Evolutionary conservation across 2,329 filamentous ascomycete genomes (phyloP).

Genomic region (Talaromyces albobiverticillius): DNA sequence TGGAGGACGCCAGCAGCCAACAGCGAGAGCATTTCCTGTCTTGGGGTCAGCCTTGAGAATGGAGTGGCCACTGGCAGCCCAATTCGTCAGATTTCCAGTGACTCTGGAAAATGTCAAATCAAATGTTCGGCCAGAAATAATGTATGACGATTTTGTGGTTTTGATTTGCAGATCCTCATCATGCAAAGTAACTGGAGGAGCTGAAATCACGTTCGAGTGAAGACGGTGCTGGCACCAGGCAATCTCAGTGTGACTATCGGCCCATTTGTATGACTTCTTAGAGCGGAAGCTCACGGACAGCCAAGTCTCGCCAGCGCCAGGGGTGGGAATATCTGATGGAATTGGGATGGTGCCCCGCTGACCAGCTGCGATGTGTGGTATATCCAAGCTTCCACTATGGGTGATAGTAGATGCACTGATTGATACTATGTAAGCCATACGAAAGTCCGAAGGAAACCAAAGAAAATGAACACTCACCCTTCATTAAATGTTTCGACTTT

Average conservation of each 20-base stretch:
- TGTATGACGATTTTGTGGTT: slow-evolving; percentile 14
- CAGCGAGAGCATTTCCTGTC: neutral
- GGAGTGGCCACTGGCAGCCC: neutral
- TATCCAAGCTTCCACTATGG: neutral
- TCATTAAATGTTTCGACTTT: slow-evolving; percentile 13
- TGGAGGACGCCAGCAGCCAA: slow-evolving; percentile 32
- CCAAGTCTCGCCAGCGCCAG: neutral
- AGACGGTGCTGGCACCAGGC: slow-evolving; percentile 2
- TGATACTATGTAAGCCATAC: neutral
- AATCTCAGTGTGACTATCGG: neutral
- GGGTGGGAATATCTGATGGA: neutral
- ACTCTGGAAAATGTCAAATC: slow-evolving; percentile 14
- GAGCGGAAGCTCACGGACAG: slow-evolving; percentile 3
- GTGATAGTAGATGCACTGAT: neutral
- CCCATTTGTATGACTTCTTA: neutral
- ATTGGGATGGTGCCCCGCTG: neutral
- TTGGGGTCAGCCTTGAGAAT: neutral
- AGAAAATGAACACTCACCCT: neutral
- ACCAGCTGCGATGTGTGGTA: neutral
- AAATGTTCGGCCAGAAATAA: slow-evolving; percentile 12
- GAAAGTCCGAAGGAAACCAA: neutral
- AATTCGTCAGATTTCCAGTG: neutral
- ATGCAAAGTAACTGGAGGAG: neutral
- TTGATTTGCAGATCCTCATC: neutral
- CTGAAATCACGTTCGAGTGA: neutral